phyloP scores from a whole-genome alignment of 768 basidiomycete genomes.

The Chalciporus piperatus region DNA sequence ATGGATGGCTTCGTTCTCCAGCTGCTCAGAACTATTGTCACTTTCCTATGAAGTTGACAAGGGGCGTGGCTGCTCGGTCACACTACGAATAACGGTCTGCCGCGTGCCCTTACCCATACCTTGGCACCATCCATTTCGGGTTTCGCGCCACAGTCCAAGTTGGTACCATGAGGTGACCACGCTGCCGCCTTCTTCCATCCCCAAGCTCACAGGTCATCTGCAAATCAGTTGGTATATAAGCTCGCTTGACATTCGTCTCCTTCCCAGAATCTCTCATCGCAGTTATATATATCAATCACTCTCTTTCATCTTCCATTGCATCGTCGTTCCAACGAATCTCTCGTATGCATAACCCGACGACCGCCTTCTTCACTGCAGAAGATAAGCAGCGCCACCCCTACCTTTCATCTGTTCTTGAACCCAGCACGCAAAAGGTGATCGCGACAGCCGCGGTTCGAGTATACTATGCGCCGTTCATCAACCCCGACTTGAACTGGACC shows the following conservation, averaged over 20 bases:
- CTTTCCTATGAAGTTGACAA: slow-evolving; percentile 21
- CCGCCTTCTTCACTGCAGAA: slow-evolving; percentile 35
- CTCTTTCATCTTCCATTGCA: slow-evolving; percentile 15
- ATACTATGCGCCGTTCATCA: slow-evolving; percentile 57
- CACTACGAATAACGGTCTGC: slow-evolving; percentile 14
- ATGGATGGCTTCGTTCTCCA: slow-evolving; percentile 20
- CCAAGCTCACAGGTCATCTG: slow-evolving; percentile 20
- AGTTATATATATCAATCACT: slow-evolving; percentile 13
- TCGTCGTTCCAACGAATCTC: slow-evolving; percentile 5
- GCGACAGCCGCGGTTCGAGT: slow-evolving; percentile 56
- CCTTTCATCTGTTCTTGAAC: slow-evolving; percentile 39
- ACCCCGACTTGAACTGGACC: slow-evolving; percentile 50
- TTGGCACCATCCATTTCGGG: slow-evolving; percentile 27
- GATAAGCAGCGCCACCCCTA: slow-evolving; percentile 38
- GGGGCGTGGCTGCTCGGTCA: slow-evolving; percentile 16
- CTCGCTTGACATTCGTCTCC: slow-evolving; percentile 10
- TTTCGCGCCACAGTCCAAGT: slow-evolving; percentile 30
- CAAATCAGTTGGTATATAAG: slow-evolving; percentile 34
- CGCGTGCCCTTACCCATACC: slow-evolving; percentile 30
- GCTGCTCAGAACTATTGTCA: slow-evolving; percentile 11
- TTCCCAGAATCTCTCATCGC: slow-evolving; percentile 16
- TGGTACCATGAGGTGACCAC: slow-evolving; percentile 34
- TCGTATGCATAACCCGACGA: slow-evolving; percentile 31
- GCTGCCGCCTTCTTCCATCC: slow-evolving; percentile 31
- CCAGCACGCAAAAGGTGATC: slow-evolving; percentile 44